Evolutionary conservation across 371 early-diverging fungal species (phyloP), one percentile per base, ranked within the genome.

Genomic region (Apophysomyces elegans): DNA sequence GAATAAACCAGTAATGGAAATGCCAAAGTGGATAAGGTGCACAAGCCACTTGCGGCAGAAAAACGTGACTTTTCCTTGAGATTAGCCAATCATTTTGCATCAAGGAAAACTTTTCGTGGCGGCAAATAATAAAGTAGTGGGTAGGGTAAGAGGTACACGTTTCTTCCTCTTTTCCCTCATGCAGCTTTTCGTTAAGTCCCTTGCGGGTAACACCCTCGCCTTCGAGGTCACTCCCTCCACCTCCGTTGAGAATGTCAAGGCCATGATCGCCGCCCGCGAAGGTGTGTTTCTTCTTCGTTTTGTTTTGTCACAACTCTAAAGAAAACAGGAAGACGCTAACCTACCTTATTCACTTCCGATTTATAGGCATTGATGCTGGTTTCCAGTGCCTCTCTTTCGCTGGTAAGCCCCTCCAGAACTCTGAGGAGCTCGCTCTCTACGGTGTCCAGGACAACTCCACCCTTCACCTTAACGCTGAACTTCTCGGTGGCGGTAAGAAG

Each of bases 401-500:
- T 68, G 96, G 96, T 70, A 97, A 95, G 90, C 90, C 95, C 79
- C 89, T 98, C 68, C 89, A 90, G 68, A 90, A 93, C 71, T 90
- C 90, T 61, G 87, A 90, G 66, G 90, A 88, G 66, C 84, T 94
- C 41, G 72, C 87, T 56, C 75, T 81, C 73, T 91, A 91, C 80
- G 95, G 93, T 86, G 92, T 95, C 74, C 93, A 92, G 78, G 90
- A 92, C 85, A 93, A 94, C 86, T 88, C 91, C 72, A 95, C 96
- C 64, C 88, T 96, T 65, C 95, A 96, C 88, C 80, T 96, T 63
- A 87, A 87, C 78, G 81, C 81, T 64, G 87, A 87, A 63, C 78
- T 87, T 60, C 78, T 87, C 72, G 89, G 96, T 91, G 96, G 96
- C 94, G 97, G 86, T 84, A 98, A 98, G 94, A 96, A 96, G 93